Evolutionary conservation across 306 rosid genomes (phyloP).

Genomic region (Crotalaria pallida): DNA sequence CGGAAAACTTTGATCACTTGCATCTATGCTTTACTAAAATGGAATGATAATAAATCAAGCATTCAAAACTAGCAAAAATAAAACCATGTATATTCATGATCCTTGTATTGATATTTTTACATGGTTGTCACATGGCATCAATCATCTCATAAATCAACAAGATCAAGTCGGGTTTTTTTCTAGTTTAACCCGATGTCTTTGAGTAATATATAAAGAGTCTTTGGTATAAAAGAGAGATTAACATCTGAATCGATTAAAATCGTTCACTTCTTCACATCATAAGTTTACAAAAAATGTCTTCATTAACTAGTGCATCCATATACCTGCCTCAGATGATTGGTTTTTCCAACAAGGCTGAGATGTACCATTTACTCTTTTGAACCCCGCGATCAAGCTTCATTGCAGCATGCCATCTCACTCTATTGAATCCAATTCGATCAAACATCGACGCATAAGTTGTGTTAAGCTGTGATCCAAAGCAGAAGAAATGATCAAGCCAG

Average conservation of each 20-base stretch:
- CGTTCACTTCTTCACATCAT: not conserved
- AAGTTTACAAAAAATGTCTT: not conserved
- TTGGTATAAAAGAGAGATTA: not conserved
- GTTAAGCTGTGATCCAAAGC: conserved; percentile 37
- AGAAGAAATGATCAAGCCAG: conserved; percentile 53
- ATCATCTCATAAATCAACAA: too few species aligned
- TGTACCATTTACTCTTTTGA: conserved; percentile 33
- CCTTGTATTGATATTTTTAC: too few species aligned
- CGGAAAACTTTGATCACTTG: not conserved
- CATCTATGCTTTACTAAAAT: not conserved
- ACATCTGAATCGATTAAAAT: not conserved
- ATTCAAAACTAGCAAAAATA: not conserved
- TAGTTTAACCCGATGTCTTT: too few species aligned
- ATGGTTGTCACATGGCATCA: too few species aligned
- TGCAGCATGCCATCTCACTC: conserved; percentile 45
- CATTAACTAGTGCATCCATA: conserved; percentile 1
- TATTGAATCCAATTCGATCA: conserved; percentile 38
- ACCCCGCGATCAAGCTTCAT: conserved; percentile 20
- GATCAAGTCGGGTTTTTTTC: too few species aligned
- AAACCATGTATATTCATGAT: not conserved
- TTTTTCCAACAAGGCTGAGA: conserved; percentile 51
- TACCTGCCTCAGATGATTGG: conserved; percentile 32
- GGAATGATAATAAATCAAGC: not conserved
- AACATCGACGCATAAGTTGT: conserved; percentile 37
- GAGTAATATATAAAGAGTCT: too few species aligned